Evolutionary conservation across 1,139 yeast species (phyloP).

Genomic region (Hyphopichia khmerensis): DNA sequence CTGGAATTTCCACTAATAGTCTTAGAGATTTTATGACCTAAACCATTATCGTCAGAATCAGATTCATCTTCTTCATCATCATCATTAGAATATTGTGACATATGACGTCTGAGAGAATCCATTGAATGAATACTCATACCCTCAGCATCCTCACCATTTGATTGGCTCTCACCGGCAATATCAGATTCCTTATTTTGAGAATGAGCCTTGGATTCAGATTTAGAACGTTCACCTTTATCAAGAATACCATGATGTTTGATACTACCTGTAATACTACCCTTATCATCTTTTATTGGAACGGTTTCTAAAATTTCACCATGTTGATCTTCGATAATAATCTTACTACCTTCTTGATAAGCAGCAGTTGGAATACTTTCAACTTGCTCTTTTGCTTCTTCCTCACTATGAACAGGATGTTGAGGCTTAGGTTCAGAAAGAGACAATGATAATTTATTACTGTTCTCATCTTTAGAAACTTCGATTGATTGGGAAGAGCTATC

Average conservation of each 20-base stretch:
- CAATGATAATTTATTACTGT: conserved; percentile 4
- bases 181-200: neutral
- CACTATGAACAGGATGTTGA: neutral
- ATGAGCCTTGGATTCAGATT: no score
- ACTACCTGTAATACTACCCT: neutral
- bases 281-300: conserved; percentile 16
- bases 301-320: conserved; percentile 73
- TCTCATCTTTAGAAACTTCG: conserved; percentile 6
- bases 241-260: neutral
- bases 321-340: conserved; percentile 73
- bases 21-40: conserved; percentile 10
- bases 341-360: conserved; percentile 73
- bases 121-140: conserved; percentile 40
- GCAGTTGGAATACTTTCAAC: conserved; percentile 16
- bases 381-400: conserved; percentile 2
- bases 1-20: conserved; percentile 9
- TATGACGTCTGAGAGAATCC: conserved; percentile 36
- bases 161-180: neutral
- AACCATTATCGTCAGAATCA: conserved; percentile 4
- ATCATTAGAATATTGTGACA: conserved; percentile 29
- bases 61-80: conserved; percentile 17
- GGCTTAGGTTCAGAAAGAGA: conserved; percentile 12
- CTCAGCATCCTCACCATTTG: conserved; percentile 10
- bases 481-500: conserved; percentile 10
- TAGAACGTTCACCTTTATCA: conserved; percentile 1